A percentile compares a stretch with the other conserved stretches of the same genome.
phyloP scores from a whole-genome alignment of 139 green algal species.

The Chlorella sp. region DNA sequence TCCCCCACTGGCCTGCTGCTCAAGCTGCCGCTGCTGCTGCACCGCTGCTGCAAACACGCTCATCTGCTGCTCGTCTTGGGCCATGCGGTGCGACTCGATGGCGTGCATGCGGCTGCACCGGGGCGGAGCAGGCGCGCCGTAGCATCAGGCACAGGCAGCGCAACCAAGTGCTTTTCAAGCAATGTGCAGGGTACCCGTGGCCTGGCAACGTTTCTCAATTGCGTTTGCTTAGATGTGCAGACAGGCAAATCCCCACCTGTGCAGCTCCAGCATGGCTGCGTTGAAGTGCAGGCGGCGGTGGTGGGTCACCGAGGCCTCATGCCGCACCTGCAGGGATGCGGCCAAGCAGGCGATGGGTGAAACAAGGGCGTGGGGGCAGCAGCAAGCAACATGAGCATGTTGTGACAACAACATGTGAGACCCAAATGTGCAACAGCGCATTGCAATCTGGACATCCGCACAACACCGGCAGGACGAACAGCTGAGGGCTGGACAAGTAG shows the following conservation, averaged over 20 bases:
- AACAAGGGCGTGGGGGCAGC: no score
- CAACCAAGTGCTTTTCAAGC: neutral
- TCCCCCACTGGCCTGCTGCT: neutral
- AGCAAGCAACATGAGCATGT: no score
- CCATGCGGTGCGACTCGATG: conserved; percentile 4
- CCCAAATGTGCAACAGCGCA: no score
- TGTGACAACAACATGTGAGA: no score
- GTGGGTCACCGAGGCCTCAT: conserved; percentile 22
- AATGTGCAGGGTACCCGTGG: no score
- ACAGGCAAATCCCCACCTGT: conserved; percentile 48
- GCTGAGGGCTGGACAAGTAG: neutral
- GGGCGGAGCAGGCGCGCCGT: neutral
- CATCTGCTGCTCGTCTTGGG: conserved; percentile 15
- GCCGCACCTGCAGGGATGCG: neutral
- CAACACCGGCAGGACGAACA: no score
- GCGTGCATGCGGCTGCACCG: conserved; percentile 26
- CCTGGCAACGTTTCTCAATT: no score
- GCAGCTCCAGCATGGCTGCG: conserved; percentile 78
- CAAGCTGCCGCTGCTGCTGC: conserved; percentile 22
- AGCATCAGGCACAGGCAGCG: neutral
- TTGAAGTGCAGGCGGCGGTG: conserved; percentile 82
- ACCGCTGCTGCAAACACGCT: conserved; percentile 5
- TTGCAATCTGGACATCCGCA: no score
- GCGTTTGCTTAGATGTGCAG: neutral
- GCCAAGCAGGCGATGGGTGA: no score